Evolutionary conservation across 2,329 filamentous ascomycete genomes (phyloP), one percentile per base, ranked within the genome.

Genomic region (Mycocentrospora acerina): DNA sequence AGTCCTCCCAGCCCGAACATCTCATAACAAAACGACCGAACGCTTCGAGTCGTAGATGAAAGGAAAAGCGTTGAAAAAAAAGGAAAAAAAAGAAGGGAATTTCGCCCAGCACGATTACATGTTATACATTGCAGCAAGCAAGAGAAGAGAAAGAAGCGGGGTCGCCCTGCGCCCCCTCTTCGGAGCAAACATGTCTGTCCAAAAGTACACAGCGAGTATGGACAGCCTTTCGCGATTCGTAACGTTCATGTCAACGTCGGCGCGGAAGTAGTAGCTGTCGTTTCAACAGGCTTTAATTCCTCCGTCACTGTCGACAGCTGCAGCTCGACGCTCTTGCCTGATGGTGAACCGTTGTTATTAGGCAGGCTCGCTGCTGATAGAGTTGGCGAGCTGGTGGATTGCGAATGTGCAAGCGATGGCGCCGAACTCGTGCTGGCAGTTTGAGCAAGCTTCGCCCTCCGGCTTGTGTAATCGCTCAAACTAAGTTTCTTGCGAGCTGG

Each of bases 401-500:
- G 59, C 7, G 53, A 55, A 16, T 46, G 45, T 16, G 42, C 44
- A 15, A 53, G 43, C 28, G 59, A 48, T 22, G 59, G 52, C 8
- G 55, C 57, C 17, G 52, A 45, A 29, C 42, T 52, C 18, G 54
- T 42, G 25, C 52, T 48, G 4, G 57, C 48, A 24, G 53, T 58
- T 30, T 64, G 60, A 5, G 59, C 59, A 29, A 64, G 45, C 37
- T 68, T 67, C 40, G 70, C 72, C 38, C 59, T 68, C 32, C 71
- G 63, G 34, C 67, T 72, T 4, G 71, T 74, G 42, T 75, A 76
- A 36, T 75, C 73, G 46, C 71, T 74, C n/a, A 76, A 49, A 44
- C 72, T 75, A 40, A 76, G 62, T 60, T 76, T 76, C 62, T 76
- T 76, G 42, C 69, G 67, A 16, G 64, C 62, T 17, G 69, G 71